Conservation (phyloP, 2,329 filamentous ascomycete genomes). For the Colletotrichum limetticola region DNA sequence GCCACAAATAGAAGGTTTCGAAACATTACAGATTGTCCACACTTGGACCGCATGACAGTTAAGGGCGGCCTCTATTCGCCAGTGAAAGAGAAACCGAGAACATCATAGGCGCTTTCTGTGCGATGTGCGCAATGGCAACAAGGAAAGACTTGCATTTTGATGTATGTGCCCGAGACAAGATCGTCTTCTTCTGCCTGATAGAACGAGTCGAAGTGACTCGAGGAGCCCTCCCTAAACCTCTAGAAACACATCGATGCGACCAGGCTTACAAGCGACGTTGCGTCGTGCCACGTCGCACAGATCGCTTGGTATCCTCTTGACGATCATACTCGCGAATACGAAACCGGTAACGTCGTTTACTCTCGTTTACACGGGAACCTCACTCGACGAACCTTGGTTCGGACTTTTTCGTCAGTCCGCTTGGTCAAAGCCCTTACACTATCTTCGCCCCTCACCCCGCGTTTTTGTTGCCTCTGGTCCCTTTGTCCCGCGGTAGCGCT, state of each 20-base stretch:
- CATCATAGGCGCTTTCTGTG: background rate
- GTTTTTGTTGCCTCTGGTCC: background rate
- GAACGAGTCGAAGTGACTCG: background rate
- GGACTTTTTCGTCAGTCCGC: conserved; percentile 9
- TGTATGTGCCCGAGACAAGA: background rate
- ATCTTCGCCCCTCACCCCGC: background rate
- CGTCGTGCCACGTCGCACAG: background rate
- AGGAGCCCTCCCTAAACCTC: background rate
- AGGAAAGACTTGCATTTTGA: background rate
- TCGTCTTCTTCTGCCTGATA: background rate
- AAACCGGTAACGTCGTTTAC: conserved; percentile 2
- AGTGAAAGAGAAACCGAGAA: background rate
- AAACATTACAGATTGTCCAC: background rate
- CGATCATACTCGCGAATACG: conserved; percentile 22
- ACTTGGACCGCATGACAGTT: background rate
- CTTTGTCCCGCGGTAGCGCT: background rate
- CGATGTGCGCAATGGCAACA: too few species aligned
- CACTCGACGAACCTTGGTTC: conserved; percentile 12
- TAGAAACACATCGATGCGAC: background rate
- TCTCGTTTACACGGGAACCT: conserved; percentile 1
- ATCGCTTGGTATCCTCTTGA: background rate
- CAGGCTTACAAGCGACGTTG: background rate
- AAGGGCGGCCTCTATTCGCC: background rate
- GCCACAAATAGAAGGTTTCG: background rate
- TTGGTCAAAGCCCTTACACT: background rate